Evolutionary conservation across 2,329 filamentous ascomycete species (phyloP), one percentile per base, ranked within the genome.

Genomic region (Chaetoscypha palmicola): DNA sequence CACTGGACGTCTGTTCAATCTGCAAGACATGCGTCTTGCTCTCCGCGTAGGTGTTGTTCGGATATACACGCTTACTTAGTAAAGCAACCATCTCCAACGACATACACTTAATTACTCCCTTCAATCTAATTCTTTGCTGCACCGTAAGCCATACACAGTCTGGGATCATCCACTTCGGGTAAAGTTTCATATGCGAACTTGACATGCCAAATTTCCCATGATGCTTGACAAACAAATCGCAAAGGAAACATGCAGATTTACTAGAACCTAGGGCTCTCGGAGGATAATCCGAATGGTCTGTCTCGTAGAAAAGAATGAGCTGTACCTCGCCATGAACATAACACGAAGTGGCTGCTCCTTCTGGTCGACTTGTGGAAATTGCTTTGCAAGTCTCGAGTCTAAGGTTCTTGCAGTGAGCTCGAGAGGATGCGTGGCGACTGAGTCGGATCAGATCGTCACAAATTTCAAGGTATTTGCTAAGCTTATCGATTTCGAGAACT

Each of bases 301-400:
- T 16, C 3, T 49, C 45, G 22, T 53, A 47, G n/a, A 28, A 43
- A 3, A 46, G 16, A 3, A 49, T 26, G 5, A 75, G 60, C 46
- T 74, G 71, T n/a, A 75, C 64, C 49, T 74, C 71, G 3, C 70
- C 70, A 47, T 76, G 71, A 16, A 74, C 60, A 37, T 61, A 65
- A 17, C 46, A 49, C 31, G 2, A 14, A 5, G 19, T 16, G 2
- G 3, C 10, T 28, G 35, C 30, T 8, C 49, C 47, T 19, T 11
- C 2, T 8, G 40, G 47, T n/a, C 28, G 7, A 10, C 11, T 32
- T n/a, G 19, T 1, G 4, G 40, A n/a, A 17, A 20, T 28, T 2
- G 42, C 36, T 2, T 16, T 5, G 16, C 24, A 32, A 7, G 17
- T 11, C 17, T 38, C 24, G 12, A 49, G 28, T n/a, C 14, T 21